Conservation (phyloP, 441 rosid species). For the Sinapis alba region DNA sequence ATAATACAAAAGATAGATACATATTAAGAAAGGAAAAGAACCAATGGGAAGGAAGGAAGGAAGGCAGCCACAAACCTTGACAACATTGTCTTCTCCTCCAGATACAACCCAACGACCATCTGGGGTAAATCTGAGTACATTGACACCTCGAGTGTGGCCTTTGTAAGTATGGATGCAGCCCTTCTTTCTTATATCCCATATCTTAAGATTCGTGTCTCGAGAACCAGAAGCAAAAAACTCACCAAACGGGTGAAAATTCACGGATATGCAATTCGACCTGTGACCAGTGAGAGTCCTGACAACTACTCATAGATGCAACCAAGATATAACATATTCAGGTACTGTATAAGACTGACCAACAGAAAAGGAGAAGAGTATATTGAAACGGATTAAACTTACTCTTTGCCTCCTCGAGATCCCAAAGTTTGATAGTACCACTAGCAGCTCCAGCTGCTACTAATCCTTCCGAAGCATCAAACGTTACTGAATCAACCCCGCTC, state of each 20-base stretch:
- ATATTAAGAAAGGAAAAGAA: constrained; percentile 7
- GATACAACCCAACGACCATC: constrained; percentile 99
- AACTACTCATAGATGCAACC: constrained; percentile 54
- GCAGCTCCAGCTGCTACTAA: constrained; percentile 99
- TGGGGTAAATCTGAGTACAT: constrained; percentile 94
- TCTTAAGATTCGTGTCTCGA: constrained; percentile 94
- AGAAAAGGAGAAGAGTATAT: neutral
- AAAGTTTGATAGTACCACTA: constrained; percentile 95
- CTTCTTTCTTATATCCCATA: constrained; percentile 99
- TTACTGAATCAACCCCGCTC: constrained; percentile 96
- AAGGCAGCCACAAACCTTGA: constrained; percentile 72
- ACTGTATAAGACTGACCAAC: neutral
- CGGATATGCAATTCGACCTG: constrained; percentile 95
- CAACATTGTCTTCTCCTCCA: constrained; percentile 97
- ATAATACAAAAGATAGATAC: constrained; percentile 1
- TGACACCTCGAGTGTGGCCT: constrained; percentile 98
- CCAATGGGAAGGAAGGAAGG: constrained; percentile 21
- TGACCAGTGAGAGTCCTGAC: constrained; percentile 94
- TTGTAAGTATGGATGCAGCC: constrained; percentile 98
- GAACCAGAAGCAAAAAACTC: constrained; percentile 99
- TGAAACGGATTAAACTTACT: constrained; percentile 48
- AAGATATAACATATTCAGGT: constrained; percentile 21
- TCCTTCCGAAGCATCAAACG: constrained; percentile 91
- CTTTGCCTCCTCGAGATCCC: constrained; percentile 99
- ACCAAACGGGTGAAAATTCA: constrained; percentile 98